Conservation (phyloP, 768 basidiomycete species). For the Austroboletus festivus region DNA sequence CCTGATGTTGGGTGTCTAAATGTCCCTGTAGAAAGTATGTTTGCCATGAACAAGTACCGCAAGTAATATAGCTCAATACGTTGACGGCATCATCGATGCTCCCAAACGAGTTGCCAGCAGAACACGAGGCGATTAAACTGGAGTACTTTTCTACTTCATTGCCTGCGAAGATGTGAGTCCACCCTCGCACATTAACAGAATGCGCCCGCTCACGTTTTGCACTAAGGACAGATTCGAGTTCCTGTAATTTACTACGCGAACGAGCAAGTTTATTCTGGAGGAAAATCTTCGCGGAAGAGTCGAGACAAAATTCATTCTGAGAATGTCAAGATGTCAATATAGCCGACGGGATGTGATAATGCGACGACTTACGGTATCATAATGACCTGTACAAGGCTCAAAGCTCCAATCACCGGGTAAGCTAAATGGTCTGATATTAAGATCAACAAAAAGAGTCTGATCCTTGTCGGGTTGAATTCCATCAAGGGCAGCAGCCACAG, state of each 20-base stretch:
- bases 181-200: background rate
- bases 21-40: conserved; percentile 44
- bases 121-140: conserved; percentile 46
- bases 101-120: conserved; percentile 47
- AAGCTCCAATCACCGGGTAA: conserved; percentile 68
- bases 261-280: conserved; percentile 74
- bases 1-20: conserved; percentile 61
- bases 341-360: conserved; percentile 1
- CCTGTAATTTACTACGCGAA: conserved; percentile 59
- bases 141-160: conserved; percentile 52
- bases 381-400: conserved; percentile 70
- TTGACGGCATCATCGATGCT: conserved; percentile 41
- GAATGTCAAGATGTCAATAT: conserved; percentile 1
- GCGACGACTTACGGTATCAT: conserved; percentile 62
- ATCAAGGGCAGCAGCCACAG: conserved; percentile 46
- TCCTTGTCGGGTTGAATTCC: conserved; percentile 58
- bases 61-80: conserved; percentile 8
- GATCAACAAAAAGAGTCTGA: conserved; percentile 67
- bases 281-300: conserved; percentile 69
- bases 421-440: conserved; percentile 65
- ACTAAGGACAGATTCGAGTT: conserved; percentile 55
- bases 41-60: conserved; percentile 1
- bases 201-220: conserved; percentile 51
- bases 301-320: conserved; percentile 52
- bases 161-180: conserved; percentile 35